A percentile compares a stretch with the other conserved stretches of the same genome.
phyloP scores from a whole-genome alignment of 345 rosid genomes.

The Brassica carinata region DNA sequence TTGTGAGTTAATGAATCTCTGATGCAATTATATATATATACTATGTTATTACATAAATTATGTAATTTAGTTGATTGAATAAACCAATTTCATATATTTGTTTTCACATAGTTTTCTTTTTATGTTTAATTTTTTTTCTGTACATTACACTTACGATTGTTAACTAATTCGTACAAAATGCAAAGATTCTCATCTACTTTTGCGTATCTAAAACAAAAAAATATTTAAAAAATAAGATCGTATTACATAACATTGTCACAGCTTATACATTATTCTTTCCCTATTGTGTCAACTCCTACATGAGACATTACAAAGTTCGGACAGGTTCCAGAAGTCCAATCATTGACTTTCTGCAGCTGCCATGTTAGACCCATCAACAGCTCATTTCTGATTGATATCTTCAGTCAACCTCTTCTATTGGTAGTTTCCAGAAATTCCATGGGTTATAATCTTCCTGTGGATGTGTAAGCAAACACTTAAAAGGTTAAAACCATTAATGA shows the following conservation, averaged over 20 bases:
- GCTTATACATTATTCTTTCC: neutral
- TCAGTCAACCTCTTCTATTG: conserved; percentile 58
- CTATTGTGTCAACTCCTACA: conserved; percentile 23
- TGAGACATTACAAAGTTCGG: conserved; percentile 20
- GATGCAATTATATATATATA: neutral
- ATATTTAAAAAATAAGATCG: neutral
- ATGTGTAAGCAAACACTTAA: conserved; percentile 6
- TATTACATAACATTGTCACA: neutral
- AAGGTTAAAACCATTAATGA: conserved; percentile 13
- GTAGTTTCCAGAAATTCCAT: conserved; percentile 87
- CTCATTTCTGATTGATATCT: conserved; percentile 18
- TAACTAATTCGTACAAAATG: neutral
- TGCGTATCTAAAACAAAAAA: neutral
- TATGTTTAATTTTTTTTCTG: neutral
- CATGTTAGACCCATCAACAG: conserved; percentile 16
- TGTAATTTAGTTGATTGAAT: neutral
- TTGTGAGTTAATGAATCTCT: neutral
- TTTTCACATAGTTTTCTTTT: neutral
- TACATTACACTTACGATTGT: neutral
- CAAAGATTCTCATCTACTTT: neutral
- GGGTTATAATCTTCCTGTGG: conserved; percentile 85
- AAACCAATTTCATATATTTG: neutral
- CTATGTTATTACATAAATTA: neutral
- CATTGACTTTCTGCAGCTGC: conserved; percentile 20
- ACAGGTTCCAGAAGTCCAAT: conserved; percentile 18